Percentiles rank a stretch among this genome's conserved stretches.
Conservation (phyloP, 768 basidiomycete genomes). For the Tephrocybe sp. region DNA sequence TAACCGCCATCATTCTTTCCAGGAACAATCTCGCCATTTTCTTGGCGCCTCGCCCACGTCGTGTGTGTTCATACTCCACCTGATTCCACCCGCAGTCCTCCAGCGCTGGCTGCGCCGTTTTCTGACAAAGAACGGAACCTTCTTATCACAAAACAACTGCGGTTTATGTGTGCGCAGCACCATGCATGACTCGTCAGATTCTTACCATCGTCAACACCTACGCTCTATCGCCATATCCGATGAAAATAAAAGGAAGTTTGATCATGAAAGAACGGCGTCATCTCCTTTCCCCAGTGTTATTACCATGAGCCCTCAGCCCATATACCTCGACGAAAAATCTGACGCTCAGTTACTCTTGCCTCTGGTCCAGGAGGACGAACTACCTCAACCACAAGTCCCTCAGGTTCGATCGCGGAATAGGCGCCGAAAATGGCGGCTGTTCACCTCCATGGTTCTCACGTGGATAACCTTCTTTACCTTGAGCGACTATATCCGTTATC, state of each 20-base stretch:
- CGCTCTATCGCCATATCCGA: neutral
- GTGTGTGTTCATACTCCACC: no score
- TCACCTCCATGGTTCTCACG: neutral
- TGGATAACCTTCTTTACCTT: slow-evolving; percentile 1
- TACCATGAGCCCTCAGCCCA: slow-evolving; percentile 7
- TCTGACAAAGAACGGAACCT: no score
- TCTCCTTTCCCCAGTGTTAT: neutral
- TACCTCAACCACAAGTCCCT: neutral
- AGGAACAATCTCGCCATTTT: no score
- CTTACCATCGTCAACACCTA: no score
- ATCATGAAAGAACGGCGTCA: neutral
- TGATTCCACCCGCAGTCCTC: no score
- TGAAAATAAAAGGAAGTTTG: neutral
- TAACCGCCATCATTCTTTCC: no score
- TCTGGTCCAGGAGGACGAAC: neutral
- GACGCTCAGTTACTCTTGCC: no score
- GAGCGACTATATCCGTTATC: neutral
- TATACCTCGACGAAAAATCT: slow-evolving; percentile 8
- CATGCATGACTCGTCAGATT: no score
- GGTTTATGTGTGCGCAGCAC: no score
- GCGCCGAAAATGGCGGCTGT: neutral
- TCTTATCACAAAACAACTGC: no score
- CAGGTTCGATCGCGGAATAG: neutral
- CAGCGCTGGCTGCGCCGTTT: no score
- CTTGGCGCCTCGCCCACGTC: no score